A percentile compares a stretch with the other conserved stretches of the same genome.
These are phyloP conservation scores for Phylloporus scabripes DNA, from an alignment of 768 basidiomycete genomes.

Conservation along the genomic window DNA sequence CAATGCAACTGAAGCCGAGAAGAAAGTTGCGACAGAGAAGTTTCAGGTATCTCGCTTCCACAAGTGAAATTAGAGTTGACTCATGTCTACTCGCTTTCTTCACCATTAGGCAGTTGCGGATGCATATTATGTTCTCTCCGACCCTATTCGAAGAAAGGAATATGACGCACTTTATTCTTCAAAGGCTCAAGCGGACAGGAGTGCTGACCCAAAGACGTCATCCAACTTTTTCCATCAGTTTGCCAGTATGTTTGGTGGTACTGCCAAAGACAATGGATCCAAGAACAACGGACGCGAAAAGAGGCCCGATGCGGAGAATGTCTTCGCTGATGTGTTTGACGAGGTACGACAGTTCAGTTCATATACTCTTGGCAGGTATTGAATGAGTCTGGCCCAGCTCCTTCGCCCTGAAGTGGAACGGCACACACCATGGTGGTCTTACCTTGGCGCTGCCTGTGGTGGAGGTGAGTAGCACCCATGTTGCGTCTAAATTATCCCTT, in stretches of 20 bases:
- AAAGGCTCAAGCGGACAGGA: conserved; percentile 44
- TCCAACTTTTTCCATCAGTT: conserved; percentile 75
- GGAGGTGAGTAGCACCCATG: conserved; percentile 35
- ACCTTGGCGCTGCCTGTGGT: conserved; percentile 65
- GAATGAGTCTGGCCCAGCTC: conserved; percentile 40
- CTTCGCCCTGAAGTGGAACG: conserved; percentile 78
- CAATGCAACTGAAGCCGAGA: conserved; percentile 67
- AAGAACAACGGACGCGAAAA: conserved; percentile 32
- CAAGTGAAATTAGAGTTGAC: conserved; percentile 19
- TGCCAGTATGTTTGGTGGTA: conserved; percentile 59
- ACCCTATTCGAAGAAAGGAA: conserved; percentile 63
- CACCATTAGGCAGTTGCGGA: conserved; percentile 67
- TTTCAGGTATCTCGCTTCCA: conserved; percentile 58
- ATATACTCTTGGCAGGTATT: neutral
- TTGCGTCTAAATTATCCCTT: conserved; percentile 24
- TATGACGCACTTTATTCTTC: conserved; percentile 66
- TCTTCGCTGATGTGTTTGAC: conserved; percentile 89
- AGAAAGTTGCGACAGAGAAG: conserved; percentile 68
- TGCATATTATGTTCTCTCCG: conserved; percentile 90
- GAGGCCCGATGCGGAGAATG: conserved; percentile 70
- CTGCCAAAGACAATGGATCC: conserved; percentile 24
- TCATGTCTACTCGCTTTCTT: neutral
- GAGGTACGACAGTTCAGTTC: conserved; percentile 49
- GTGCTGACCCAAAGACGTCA: conserved; percentile 61
- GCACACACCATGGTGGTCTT: conserved; percentile 69